Evolutionary conservation across 2,329 filamentous ascomycete species (phyloP).

Genomic region (Exophiala xenobiotica): DNA sequence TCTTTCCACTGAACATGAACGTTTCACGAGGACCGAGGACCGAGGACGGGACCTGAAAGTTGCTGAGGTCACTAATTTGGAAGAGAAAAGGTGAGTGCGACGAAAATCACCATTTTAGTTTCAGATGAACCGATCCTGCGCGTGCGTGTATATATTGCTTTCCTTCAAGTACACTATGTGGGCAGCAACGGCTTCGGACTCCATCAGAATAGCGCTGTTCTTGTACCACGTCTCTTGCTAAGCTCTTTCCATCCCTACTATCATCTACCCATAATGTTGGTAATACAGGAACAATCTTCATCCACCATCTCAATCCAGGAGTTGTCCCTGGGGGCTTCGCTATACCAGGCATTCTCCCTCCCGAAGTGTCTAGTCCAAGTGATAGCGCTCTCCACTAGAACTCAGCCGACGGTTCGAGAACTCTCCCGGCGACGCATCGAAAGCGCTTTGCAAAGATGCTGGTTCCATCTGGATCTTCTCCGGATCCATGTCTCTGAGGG

Average conservation of each 20-base stretch:
- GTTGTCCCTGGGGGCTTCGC: too few relatives aligned
- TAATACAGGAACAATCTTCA: too few relatives aligned
- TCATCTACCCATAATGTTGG: too few relatives aligned
- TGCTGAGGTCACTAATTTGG: not conserved
- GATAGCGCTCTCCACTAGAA: slow-evolving; percentile 9
- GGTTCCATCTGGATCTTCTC: not conserved
- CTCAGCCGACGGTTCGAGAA: slow-evolving; percentile 9
- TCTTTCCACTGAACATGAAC: slow-evolving; percentile 5
- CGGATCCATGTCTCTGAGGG: not conserved
- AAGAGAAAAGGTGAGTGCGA: too few relatives aligned
- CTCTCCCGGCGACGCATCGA: slow-evolving; percentile 7
- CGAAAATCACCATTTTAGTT: too few relatives aligned
- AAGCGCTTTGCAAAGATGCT: slow-evolving; percentile 7
- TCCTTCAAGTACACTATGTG: too few relatives aligned
- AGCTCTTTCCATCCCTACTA: too few relatives aligned
- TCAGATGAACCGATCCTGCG: too few relatives aligned
- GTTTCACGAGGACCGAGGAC: not conserved
- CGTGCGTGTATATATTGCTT: too few relatives aligned
- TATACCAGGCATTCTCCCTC: not conserved
- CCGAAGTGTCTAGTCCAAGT: slow-evolving; percentile 1
- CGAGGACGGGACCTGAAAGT: not conserved
- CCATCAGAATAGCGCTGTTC: not conserved
- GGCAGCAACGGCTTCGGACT: not conserved
- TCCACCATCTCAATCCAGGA: too few relatives aligned
- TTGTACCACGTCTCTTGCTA: too few relatives aligned